phyloP scores from a whole-genome alignment of 177 flowering plant genomes.

The Vitis hybrid region DNA sequence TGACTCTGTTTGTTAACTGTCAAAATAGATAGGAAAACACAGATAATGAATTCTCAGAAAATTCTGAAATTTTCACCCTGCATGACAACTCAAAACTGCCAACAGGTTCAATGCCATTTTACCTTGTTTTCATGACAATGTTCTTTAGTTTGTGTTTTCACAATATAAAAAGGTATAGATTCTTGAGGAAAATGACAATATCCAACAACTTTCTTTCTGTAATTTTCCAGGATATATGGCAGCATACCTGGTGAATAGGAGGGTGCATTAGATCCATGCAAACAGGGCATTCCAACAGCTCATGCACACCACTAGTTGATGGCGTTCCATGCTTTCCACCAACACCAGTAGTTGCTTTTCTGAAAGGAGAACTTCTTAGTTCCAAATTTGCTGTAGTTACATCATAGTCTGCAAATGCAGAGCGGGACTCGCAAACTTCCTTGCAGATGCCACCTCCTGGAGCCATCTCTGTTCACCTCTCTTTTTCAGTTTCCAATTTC shows the following conservation, averaged over 20 bases:
- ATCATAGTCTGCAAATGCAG: constrained; percentile 22
- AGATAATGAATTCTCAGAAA: too few relatives aligned
- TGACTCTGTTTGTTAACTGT: too few relatives aligned
- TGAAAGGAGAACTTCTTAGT: constrained; percentile 22
- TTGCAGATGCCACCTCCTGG: constrained; percentile 29
- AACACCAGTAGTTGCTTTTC: constrained; percentile 20
- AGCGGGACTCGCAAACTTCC: constrained; percentile 16
- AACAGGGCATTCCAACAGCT: constrained; percentile 57
- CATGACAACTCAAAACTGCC: too few relatives aligned
- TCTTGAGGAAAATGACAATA: too few relatives aligned
- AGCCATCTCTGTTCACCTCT: constrained; percentile 22
- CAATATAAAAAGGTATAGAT: too few relatives aligned
- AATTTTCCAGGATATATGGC: background rate
- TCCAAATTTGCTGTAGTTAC: constrained; percentile 22
- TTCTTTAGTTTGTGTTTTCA: too few relatives aligned
- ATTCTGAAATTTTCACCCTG: too few relatives aligned
- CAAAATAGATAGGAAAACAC: too few relatives aligned
- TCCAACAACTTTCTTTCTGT: too few relatives aligned
- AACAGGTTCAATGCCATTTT: too few relatives aligned
- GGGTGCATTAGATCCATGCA: constrained; percentile 52
- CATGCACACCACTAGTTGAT: constrained; percentile 36
- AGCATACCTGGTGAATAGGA: constrained; percentile 56
- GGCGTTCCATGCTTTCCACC: constrained; percentile 18
- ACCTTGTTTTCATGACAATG: too few relatives aligned
- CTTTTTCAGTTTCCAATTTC: background rate